phyloP scores from a whole-genome alignment of 1,284 basidiomycete genomes.

The Anthracocystis panici-leucophaei region DNA sequence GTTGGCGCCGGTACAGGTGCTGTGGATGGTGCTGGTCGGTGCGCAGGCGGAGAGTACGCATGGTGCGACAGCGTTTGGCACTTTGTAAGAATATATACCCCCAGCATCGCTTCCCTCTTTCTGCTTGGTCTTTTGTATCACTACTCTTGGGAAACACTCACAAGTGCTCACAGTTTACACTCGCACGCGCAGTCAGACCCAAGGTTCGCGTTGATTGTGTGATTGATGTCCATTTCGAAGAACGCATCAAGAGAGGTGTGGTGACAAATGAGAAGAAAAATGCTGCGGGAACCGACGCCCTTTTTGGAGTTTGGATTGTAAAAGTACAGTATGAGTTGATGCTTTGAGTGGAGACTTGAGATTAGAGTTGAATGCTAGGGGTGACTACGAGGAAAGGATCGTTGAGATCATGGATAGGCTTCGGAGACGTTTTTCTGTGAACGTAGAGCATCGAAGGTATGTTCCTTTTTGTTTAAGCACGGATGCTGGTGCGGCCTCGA shows the following conservation, averaged over 20 bases:
- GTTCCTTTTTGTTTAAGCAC: conserved; percentile 14
- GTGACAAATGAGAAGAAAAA: background rate
- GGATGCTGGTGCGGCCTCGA: conserved; percentile 25
- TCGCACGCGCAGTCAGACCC: too few species aligned
- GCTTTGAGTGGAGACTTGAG: conserved; percentile 8
- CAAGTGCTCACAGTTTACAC: too few species aligned
- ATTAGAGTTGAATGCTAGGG: conserved; percentile 26
- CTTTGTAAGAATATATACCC: background rate
- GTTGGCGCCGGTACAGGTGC: conserved; percentile 32
- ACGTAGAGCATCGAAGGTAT: conserved; percentile 21
- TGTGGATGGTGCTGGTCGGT: conserved; percentile 9
- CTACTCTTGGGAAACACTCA: too few species aligned
- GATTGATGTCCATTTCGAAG: too few species aligned
- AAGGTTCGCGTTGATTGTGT: too few species aligned
- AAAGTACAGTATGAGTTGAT: conserved; percentile 10
- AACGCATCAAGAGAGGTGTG: conserved; percentile 1
- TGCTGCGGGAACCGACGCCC: background rate
- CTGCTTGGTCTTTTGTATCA: too few species aligned
- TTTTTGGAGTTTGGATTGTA: background rate
- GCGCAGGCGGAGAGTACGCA: background rate
- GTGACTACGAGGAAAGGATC: conserved; percentile 11
- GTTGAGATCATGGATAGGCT: conserved; percentile 28
- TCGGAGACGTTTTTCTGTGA: conserved; percentile 25
- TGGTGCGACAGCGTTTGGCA: too few species aligned
- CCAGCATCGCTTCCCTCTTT: background rate